A percentile compares a stretch with the other conserved stretches of the same genome.
phyloP scores from a whole-genome alignment of 129 eudicot species.

The Chrysanthemum lavandulifolium region DNA sequence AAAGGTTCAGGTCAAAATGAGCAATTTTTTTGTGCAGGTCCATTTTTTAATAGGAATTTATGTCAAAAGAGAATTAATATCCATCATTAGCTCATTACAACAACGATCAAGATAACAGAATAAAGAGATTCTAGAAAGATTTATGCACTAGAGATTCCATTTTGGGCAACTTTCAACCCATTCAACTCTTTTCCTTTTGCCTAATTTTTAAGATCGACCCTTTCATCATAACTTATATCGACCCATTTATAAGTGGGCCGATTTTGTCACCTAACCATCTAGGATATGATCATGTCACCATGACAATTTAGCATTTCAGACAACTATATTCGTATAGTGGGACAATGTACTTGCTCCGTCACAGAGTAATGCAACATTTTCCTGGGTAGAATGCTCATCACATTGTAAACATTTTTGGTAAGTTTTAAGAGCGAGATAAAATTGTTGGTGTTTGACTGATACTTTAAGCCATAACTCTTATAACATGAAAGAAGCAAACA shows the following conservation, averaged over 20 bases:
- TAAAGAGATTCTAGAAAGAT: too few species aligned
- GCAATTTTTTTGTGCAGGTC: too few species aligned
- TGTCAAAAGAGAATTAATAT: too few species aligned
- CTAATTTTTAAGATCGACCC: too few species aligned
- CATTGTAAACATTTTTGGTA: neutral
- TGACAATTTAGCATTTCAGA: neutral
- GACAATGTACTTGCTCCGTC: neutral
- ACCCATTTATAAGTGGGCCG: slow-evolving; percentile 1
- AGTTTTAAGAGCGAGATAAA: neutral
- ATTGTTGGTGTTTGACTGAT: neutral
- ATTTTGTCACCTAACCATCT: neutral
- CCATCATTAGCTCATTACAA: too few species aligned
- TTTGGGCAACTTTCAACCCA: too few species aligned
- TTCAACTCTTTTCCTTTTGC: too few species aligned
- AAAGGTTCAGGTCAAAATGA: too few species aligned
- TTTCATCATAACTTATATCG: neutral
- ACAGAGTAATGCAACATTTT: neutral
- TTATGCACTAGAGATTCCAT: too few species aligned
- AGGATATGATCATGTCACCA: neutral
- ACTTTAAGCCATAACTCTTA: neutral
- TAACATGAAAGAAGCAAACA: neutral
- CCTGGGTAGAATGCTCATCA: too few species aligned
- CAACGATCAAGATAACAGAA: too few species aligned
- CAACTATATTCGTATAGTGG: neutral
- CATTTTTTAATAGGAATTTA: too few species aligned